phyloP scores from a whole-genome alignment of 108 stramenopile genomes.

The Skeletonema tropicum region DNA sequence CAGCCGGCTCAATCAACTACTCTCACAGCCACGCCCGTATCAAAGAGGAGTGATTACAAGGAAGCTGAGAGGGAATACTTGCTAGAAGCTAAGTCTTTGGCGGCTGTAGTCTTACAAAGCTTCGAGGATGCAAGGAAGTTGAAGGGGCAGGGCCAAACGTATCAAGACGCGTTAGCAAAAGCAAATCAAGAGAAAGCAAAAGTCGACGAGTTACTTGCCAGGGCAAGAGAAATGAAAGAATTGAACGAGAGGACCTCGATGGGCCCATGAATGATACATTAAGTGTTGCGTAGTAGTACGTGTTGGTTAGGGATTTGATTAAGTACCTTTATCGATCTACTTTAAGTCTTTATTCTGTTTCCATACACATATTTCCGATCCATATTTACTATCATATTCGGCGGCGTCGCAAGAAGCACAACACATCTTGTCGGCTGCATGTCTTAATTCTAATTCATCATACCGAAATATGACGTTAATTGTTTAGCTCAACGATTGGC shows the following conservation, averaged over 20 bases:
- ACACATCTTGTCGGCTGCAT: too few species aligned
- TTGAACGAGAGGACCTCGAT: constrained; percentile 23
- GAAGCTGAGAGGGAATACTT: constrained; percentile 33
- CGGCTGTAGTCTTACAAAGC: constrained; percentile 19
- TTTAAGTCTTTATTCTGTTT: too few species aligned
- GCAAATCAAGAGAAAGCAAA: constrained; percentile 25
- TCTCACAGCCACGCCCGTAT: background rate
- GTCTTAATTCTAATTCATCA: too few species aligned
- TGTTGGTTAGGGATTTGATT: background rate
- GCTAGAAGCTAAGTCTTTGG: constrained; percentile 39
- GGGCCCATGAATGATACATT: background rate
- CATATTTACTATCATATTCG: too few species aligned
- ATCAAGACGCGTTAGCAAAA: constrained; percentile 23
- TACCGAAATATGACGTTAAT: too few species aligned
- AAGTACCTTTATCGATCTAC: background rate
- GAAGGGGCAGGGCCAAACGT: constrained; percentile 7
- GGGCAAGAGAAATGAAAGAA: constrained; percentile 39
- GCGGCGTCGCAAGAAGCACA: too few species aligned
- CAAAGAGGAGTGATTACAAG: constrained; percentile 13
- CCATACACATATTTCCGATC: too few species aligned
- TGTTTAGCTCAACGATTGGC: too few species aligned
- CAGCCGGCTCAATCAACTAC: background rate
- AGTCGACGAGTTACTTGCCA: constrained; percentile 34
- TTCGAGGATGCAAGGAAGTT: constrained; percentile 36
- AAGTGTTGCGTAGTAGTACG: background rate